Conservation (phyloP, 192 early-diverging fungal genomes). For the Funneliformis geosporum region DNA sequence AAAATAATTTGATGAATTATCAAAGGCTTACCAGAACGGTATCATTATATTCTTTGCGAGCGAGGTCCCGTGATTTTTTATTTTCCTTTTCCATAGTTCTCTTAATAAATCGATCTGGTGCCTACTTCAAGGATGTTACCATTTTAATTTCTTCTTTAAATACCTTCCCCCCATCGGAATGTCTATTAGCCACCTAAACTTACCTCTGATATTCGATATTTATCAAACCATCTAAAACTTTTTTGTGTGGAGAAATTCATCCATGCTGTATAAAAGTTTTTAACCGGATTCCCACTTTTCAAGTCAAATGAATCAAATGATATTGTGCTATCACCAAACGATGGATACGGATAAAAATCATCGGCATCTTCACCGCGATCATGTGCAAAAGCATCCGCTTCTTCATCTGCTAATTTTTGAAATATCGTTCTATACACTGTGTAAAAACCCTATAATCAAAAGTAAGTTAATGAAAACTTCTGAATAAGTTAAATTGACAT, state of each 20-base stretch:
- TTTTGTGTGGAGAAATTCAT: slow-evolving; percentile 79
- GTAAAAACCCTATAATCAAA: slow-evolving; percentile 66
- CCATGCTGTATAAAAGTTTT: slow-evolving; percentile 82
- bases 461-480: not conserved
- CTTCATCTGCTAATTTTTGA: slow-evolving; percentile 75
- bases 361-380: slow-evolving; percentile 44
- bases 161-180: not conserved
- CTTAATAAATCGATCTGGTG: slow-evolving; percentile 76
- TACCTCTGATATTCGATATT: slow-evolving; percentile 76
- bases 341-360: slow-evolving; percentile 41
- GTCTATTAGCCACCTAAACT: not conserved
- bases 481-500: not conserved
- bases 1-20: not conserved
- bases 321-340: slow-evolving; percentile 73
- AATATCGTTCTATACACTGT: slow-evolving; percentile 81
- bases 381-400: slow-evolving; percentile 60
- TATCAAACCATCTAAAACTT: slow-evolving; percentile 93
- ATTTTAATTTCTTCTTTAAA: not conserved
- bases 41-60: slow-evolving; percentile 72
- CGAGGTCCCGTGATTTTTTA: slow-evolving; percentile 75
- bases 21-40: slow-evolving; percentile 57
- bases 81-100: slow-evolving; percentile 93
- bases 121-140: slow-evolving; percentile 31
- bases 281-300: slow-evolving; percentile 46
- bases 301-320: slow-evolving; percentile 63